Evolutionary conservation across 176 grass and related monocot species (phyloP), one percentile per base, ranked within the genome.

Genomic region (Musa acuminata): DNA sequence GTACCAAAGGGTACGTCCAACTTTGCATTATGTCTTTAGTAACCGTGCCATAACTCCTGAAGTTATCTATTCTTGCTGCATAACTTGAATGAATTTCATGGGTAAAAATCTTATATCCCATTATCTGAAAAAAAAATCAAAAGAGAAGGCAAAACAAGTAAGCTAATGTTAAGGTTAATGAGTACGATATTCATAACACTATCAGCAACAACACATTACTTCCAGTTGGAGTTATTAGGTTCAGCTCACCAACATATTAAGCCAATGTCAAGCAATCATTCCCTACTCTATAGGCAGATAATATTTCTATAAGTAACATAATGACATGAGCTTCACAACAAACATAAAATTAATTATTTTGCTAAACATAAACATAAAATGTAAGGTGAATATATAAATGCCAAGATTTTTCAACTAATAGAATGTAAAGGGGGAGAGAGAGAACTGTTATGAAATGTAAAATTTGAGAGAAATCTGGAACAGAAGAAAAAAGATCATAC

Each of bases 31-130:
- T 82, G 73, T 99, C 95, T 83, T 99, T 99, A 75, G 86, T 99
- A 71, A 99, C 83, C 50, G 95, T 84, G 64, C 87, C 91, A 77
- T 94, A 99, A 20, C 95, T 99, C 81, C 95, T 85, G 62, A 89
- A 94, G 78, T 91, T 99, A 79, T 94, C 95, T 80, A 99, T 82
- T 83, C 90, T 85, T 77, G 88, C 91, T 5, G 95, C 86, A 79
- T 99, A 99, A 69, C 83, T 85, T 78, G 91, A 91, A 51, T 55
- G 66, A 71, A 99, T 91, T 86, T 99, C 91, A 87, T 99, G 86
- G 29, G 91, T 91, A 86, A 93, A 99, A 67, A 99, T 89, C 84
- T 99, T 91, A 81, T 94, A 94, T 1, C 90, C 95, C 95, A 94
- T 94, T 53, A 99, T 89, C 86, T 99, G 88, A 70, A 11, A 49